phyloP scores from a whole-genome alignment of 176 grass and related monocot species.

The Carex kokanica region DNA sequence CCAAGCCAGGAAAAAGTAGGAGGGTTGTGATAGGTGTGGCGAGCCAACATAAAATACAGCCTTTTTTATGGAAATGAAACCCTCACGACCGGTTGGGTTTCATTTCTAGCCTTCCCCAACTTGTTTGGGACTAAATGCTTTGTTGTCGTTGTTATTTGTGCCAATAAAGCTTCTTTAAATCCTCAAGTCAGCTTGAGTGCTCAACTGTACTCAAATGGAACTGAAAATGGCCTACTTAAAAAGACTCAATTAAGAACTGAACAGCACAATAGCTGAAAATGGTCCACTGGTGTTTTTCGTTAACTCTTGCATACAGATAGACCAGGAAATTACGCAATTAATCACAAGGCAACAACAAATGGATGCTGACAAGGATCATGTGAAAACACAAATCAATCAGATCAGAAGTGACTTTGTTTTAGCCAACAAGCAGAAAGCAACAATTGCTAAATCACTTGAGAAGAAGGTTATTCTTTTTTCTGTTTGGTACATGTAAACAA shows the following conservation, averaged over 20 bases:
- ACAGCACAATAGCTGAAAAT: slow-evolving; percentile 2
- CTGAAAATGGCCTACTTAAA: background rate
- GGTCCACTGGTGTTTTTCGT: slow-evolving; percentile 33
- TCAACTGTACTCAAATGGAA: background rate
- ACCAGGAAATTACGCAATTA: slow-evolving; percentile 80
- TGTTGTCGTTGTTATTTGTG: background rate
- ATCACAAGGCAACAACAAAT: slow-evolving; percentile 90
- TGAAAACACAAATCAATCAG: slow-evolving; percentile 70
- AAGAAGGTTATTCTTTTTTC: slow-evolving; percentile 67
- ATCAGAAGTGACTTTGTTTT: slow-evolving; percentile 64
- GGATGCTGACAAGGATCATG: slow-evolving; percentile 85
- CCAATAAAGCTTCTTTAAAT: background rate
- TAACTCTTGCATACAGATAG: slow-evolving; percentile 96
- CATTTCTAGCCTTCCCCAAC: too few relatives aligned
- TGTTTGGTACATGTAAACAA: background rate
- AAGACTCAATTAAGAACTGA: slow-evolving; percentile 22
- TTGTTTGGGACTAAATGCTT: too few relatives aligned
- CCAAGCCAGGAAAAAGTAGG: background rate
- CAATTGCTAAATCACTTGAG: slow-evolving; percentile 68
- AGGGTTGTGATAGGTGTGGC: too few relatives aligned
- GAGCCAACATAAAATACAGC: too few relatives aligned
- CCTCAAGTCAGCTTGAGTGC: background rate
- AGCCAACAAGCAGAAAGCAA: slow-evolving; percentile 60
- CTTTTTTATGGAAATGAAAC: too few relatives aligned
- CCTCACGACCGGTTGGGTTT: too few relatives aligned